Evolutionary conservation across 225 moss, liverwort and hornwort genomes (phyloP).

Genomic region (Anthoceros angustus): DNA sequence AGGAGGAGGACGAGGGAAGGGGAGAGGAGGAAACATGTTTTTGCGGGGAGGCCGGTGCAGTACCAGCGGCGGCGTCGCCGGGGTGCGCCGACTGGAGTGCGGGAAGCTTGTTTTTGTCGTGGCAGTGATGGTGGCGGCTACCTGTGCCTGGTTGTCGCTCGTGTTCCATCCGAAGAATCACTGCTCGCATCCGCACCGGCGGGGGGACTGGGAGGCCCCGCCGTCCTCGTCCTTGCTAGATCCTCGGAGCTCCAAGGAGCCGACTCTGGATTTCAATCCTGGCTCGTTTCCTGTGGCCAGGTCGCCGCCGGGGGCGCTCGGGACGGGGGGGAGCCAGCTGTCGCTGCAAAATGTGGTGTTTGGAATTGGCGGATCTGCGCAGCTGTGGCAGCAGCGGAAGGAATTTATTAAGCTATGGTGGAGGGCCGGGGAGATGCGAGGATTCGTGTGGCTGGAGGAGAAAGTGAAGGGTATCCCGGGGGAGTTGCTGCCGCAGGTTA

Average conservation of each 20-base stretch:
- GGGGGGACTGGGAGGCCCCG: neutral
- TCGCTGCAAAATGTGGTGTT: slow-evolving; percentile 35
- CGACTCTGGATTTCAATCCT: neutral
- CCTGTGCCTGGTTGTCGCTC: neutral
- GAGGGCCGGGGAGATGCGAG: slow-evolving; percentile 77
- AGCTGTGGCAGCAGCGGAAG: slow-evolving; percentile 71
- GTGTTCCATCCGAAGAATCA: neutral
- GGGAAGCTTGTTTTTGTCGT: neutral
- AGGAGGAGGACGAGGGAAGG: neutral
- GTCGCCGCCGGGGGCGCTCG: neutral
- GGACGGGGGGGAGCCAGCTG: neutral
- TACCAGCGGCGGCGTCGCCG: neutral
- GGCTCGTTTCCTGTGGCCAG: neutral
- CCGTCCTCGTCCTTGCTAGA: neutral
- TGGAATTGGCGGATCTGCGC: slow-evolving; percentile 88
- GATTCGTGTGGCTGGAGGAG: slow-evolving; percentile 90
- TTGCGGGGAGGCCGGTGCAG: neutral
- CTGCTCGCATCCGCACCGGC: slow-evolving; percentile 1
- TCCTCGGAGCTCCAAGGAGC: neutral
- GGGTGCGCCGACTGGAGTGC: neutral
- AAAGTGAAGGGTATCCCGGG: slow-evolving; percentile 24
- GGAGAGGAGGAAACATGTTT: neutral
- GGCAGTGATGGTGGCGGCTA: neutral
- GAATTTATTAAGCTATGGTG: slow-evolving; percentile 95
- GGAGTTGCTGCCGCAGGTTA: slow-evolving; percentile 35